Percentiles rank a stretch among this genome's conserved stretches.
phyloP scores from a whole-genome alignment of 1,284 basidiomycete species.

The Malassezia globosa region DNA sequence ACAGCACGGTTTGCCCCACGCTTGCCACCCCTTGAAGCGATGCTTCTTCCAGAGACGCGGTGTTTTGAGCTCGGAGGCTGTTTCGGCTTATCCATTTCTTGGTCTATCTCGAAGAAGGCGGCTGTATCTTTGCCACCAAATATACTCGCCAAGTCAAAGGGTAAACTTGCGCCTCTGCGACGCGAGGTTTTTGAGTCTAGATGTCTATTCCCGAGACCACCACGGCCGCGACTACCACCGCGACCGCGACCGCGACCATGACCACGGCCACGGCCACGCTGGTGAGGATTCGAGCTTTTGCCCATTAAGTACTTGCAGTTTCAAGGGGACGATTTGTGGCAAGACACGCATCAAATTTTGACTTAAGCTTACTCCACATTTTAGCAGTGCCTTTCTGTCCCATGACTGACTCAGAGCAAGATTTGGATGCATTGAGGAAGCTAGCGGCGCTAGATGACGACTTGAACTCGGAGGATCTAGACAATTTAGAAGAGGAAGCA shows the following conservation, averaged over 20 bases:
- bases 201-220: not conserved
- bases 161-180: conserved; percentile 1
- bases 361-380: no score
- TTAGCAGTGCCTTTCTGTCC: not conserved
- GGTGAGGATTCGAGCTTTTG: no score
- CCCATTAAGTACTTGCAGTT: no score
- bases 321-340: no score
- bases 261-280: conserved; percentile 1
- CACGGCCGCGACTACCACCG: conserved; percentile 3
- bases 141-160: not conserved
- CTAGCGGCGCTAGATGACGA: conserved; percentile 19
- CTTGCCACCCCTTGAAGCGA: no score
- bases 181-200: no score
- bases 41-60: no score
- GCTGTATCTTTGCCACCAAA: no score
- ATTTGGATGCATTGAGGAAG: not conserved
- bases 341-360: no score
- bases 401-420: conserved; percentile 1
- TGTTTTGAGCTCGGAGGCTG: no score
- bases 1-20: conserved; percentile 3
- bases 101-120: no score
- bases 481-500: conserved; percentile 35
- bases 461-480: conserved; percentile 38
- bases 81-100: no score
- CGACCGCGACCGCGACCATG: conserved; percentile 8